Conservation (phyloP, 2,329 filamentous ascomycete species). For the Chaetoscypha palmicola region DNA sequence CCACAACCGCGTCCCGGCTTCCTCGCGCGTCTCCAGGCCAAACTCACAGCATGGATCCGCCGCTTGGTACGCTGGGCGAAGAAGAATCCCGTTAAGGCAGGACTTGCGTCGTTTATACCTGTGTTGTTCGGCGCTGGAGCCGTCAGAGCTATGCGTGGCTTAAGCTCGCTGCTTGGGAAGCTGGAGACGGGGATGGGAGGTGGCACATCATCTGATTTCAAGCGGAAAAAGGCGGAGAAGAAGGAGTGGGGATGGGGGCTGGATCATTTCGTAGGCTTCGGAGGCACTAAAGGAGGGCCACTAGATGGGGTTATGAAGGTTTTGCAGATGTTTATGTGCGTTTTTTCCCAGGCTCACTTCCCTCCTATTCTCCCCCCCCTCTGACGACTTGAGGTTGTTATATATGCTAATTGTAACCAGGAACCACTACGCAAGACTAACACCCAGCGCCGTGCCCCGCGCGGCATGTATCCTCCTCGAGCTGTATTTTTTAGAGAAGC, state of each 20-base stretch:
- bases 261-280: slow-evolving; percentile 25
- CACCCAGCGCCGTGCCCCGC: slow-evolving; percentile 20
- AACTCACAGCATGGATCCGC: slow-evolving; percentile 16
- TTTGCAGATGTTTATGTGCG: slow-evolving; percentile 27
- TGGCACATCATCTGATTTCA: slow-evolving; percentile 1
- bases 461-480: slow-evolving; percentile 25
- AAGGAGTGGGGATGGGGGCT: slow-evolving; percentile 21
- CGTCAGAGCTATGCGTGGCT: slow-evolving; percentile 5
- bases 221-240: slow-evolving; percentile 6
- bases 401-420: slow-evolving; percentile 9
- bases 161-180: slow-evolving; percentile 7
- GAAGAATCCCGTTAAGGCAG: slow-evolving; percentile 23
- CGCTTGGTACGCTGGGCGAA: slow-evolving; percentile 17
- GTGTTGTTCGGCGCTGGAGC: slow-evolving; percentile 18
- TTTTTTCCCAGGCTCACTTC: too few relatives aligned
- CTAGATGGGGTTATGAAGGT: slow-evolving; percentile 27
- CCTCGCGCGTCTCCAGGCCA: slow-evolving; percentile 16
- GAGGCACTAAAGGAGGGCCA: slow-evolving; percentile 21
- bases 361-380: neutral
- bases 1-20: slow-evolving; percentile 23
- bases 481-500: slow-evolving; percentile 27
- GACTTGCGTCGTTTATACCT: slow-evolving; percentile 21
- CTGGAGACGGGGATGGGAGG: slow-evolving; percentile 11
- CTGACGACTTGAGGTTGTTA: neutral
- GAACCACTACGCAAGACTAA: slow-evolving; percentile 27